Evolutionary conservation across 495 filamentous ascomycete species (phyloP).

Genomic region (Hyphodiscus hymeniophilus): DNA sequence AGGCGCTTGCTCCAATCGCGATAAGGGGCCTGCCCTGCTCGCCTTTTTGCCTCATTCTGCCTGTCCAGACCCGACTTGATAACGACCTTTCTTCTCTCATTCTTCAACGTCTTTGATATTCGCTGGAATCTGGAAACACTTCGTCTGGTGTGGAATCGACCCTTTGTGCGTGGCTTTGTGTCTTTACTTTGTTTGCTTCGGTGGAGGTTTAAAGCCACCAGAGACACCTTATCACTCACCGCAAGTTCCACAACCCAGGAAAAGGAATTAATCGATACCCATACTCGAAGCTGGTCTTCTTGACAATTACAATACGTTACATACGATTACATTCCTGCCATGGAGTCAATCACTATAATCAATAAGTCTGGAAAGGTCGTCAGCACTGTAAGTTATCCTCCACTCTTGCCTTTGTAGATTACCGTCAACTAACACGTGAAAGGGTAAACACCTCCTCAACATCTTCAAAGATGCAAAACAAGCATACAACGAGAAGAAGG

Average conservation of each 20-base stretch:
- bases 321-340: conserved; percentile 32
- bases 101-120: too few relatives aligned
- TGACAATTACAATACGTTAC: neutral
- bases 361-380: conserved; percentile 91
- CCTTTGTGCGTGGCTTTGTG: too few relatives aligned
- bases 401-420: neutral
- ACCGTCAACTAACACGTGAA: neutral
- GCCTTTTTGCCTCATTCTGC: neutral
- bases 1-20: neutral
- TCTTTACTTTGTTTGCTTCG: neutral
- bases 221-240: neutral
- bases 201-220: neutral
- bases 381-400: conserved; percentile 59
- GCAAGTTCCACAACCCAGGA: neutral
- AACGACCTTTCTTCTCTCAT: too few relatives aligned
- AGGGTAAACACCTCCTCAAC: conserved; percentile 83
- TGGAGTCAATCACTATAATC: conserved; percentile 78
- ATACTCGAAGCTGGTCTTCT: conserved; percentile 21
- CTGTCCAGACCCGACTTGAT: neutral
- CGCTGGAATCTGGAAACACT: too few relatives aligned
- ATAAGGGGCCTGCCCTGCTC: neutral
- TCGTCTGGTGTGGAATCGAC: too few relatives aligned
- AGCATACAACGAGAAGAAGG: conserved; percentile 77
- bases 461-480: conserved; percentile 84
- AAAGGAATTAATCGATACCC: neutral